phyloP scores from a whole-genome alignment of 805 yeast species.

The Starmerella apis region DNA sequence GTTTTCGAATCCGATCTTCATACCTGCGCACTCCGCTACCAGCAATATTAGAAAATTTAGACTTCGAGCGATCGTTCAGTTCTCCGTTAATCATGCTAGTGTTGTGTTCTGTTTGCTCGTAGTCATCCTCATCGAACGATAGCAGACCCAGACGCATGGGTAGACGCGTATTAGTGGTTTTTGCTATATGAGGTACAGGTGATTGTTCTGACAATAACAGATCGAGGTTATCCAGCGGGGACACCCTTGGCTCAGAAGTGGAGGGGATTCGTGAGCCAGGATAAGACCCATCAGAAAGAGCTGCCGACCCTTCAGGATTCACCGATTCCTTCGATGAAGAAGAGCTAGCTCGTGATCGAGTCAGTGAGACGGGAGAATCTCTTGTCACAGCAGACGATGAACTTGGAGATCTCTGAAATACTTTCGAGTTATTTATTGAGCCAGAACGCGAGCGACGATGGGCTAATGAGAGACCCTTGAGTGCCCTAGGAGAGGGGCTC shows the following conservation, averaged over 20 bases:
- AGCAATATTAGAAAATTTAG: background rate
- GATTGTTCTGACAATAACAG: background rate
- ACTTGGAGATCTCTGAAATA: background rate
- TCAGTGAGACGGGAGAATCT: background rate
- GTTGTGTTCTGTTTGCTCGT: background rate
- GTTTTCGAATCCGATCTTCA: constrained; percentile 5
- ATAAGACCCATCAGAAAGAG: background rate
- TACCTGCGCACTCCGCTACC: constrained; percentile 5
- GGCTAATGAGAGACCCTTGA: background rate
- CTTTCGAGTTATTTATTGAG: background rate
- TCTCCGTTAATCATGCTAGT: background rate
- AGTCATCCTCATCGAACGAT: background rate
- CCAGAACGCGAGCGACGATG: background rate
- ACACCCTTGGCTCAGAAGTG: background rate
- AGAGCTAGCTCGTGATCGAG: background rate
- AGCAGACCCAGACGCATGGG: constrained; percentile 1
- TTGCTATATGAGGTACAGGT: background rate
- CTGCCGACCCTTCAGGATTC: background rate
- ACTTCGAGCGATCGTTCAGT: background rate
- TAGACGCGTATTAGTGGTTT: background rate
- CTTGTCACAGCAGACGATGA: background rate
- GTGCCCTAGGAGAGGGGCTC: background rate
- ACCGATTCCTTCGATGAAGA: background rate
- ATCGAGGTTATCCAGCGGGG: constrained; percentile 8
- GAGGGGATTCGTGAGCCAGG: background rate